phyloP scores from a whole-genome alignment of 2,329 filamentous ascomycete species.

The Paraconiothyrium brasiliense region DNA sequence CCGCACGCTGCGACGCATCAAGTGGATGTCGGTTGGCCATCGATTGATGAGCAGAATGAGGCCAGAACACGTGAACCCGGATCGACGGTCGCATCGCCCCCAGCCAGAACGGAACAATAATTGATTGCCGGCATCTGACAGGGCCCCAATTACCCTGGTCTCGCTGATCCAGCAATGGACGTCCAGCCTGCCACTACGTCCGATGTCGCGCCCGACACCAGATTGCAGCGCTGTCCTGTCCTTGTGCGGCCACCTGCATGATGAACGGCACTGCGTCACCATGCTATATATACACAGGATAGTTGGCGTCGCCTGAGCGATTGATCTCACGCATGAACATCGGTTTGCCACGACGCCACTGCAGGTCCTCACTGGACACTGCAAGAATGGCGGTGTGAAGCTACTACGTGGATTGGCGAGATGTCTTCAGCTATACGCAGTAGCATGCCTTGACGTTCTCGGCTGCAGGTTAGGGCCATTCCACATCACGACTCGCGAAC shows the following conservation, averaged over 20 bases:
- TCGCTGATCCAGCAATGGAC: slow-evolving; percentile 2
- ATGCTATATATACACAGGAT: background rate
- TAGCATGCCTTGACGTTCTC: background rate
- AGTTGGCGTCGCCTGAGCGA: background rate
- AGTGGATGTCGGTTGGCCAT: slow-evolving; percentile 1
- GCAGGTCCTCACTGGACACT: slow-evolving; percentile 9
- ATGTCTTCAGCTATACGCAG: slow-evolving; percentile 10
- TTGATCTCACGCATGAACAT: slow-evolving; percentile 17
- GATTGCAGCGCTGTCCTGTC: background rate
- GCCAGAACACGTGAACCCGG: background rate
- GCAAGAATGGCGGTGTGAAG: slow-evolving; percentile 27
- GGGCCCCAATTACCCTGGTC: background rate
- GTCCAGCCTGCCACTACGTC: background rate
- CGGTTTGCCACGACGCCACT: slow-evolving; percentile 19
- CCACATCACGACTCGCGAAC: background rate
- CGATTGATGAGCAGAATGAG: background rate
- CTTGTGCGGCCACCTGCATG: background rate
- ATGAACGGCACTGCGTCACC: slow-evolving; percentile 2
- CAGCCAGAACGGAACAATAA: background rate
- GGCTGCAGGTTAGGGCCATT: background rate
- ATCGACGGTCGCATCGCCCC: background rate
- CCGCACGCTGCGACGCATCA: slow-evolving; percentile 8
- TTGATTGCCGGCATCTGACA: slow-evolving; percentile 11
- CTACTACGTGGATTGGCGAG: slow-evolving; percentile 19
- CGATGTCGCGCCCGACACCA: slow-evolving; percentile 7